These are phyloP conservation scores for Carpinus viminea DNA, from an alignment of 306 rosid species.

Conservation along the genomic window DNA sequence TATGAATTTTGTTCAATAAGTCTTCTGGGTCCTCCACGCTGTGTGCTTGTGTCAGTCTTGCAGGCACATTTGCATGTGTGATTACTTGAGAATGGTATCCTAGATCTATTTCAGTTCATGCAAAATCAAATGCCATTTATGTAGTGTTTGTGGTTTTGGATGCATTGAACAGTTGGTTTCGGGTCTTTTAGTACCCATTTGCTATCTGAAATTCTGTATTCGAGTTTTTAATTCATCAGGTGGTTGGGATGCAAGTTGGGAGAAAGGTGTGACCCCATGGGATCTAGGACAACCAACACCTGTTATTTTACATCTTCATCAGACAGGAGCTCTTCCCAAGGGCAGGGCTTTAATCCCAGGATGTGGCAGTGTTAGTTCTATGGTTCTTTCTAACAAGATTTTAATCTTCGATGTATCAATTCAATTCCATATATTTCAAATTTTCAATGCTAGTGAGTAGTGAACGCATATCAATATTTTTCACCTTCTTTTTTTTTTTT, in stretches of 20 bases:
- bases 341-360: slow-evolving; percentile 47
- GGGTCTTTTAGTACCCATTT: not conserved
- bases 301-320: slow-evolving; percentile 35
- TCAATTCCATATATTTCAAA: not conserved
- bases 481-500: too few relatives aligned
- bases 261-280: slow-evolving; percentile 48
- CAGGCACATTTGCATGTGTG: not conserved
- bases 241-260: slow-evolving; percentile 46
- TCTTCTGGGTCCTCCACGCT: not conserved
- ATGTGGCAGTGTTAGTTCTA: slow-evolving; percentile 39
- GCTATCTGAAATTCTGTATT: not conserved
- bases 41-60: not conserved
- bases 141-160: not conserved
- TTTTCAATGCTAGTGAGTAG: not conserved
- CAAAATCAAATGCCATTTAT: not conserved
- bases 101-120: not conserved
- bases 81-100: not conserved
- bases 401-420: not conserved
- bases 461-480: not conserved
- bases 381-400: not conserved
- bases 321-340: slow-evolving; percentile 32
- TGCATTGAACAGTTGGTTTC: not conserved
- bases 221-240: not conserved
- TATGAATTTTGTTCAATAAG: not conserved
- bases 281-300: slow-evolving; percentile 43